A percentile compares a stretch with the other conserved stretches of the same genome.
Evolutionary conservation across 768 basidiomycete species (phyloP).

Genomic region (Termitomyces sp.): DNA sequence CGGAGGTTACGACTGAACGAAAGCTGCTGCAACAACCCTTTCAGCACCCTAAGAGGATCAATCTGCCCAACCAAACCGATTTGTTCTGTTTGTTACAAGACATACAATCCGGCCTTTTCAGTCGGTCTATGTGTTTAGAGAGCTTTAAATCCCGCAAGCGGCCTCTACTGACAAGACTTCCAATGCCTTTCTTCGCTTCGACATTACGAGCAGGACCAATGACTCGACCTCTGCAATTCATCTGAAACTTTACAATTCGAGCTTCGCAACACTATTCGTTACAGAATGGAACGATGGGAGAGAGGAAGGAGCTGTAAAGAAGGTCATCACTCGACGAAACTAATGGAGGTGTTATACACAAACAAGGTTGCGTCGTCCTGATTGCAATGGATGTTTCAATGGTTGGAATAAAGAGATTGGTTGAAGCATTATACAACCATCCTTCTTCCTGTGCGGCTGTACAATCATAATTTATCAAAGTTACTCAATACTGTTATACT

Average conservation of each 20-base stretch:
- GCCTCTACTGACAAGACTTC: conserved; percentile 8
- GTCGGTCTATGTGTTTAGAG: conserved; percentile 13
- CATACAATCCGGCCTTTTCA: conserved; percentile 2
- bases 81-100: conserved; percentile 13
- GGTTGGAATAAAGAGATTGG: conserved; percentile 40
- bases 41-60: neutral
- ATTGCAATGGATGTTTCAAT: conserved; percentile 3
- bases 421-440: conserved; percentile 49
- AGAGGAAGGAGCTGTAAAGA: conserved; percentile 34
- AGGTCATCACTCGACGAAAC: neutral
- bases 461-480: neutral
- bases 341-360: neutral
- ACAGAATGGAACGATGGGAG: conserved; percentile 45
- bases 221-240: neutral
- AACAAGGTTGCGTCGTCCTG: conserved; percentile 7
- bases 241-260: conserved; percentile 28
- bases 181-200: conserved; percentile 17
- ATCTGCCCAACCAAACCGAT: conserved; percentile 7
- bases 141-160: neutral
- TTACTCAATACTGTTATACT: neutral
- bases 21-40: neutral
- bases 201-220: conserved; percentile 7
- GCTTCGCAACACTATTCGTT: conserved; percentile 46
- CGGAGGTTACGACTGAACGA: neutral
- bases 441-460: conserved; percentile 36